Evolutionary conservation across 2,329 filamentous ascomycete genomes (phyloP).

Genomic region (Colletotrichum sp.): DNA sequence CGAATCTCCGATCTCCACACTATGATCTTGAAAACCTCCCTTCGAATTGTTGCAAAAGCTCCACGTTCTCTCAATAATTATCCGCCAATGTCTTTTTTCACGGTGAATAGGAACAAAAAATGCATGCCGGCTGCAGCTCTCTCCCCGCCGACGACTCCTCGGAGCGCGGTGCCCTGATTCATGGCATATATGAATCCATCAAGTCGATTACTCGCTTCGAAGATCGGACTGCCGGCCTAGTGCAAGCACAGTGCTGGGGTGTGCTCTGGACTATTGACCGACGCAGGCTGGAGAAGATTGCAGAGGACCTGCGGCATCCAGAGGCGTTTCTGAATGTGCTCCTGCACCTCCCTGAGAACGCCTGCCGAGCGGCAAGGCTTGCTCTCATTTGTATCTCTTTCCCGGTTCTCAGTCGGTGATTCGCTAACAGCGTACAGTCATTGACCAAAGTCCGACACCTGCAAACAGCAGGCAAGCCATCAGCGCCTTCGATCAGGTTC

Average conservation of each 20-base stretch:
- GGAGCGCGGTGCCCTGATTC: background rate
- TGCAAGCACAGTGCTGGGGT: background rate
- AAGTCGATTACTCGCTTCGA: background rate
- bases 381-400: background rate
- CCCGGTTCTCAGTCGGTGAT: background rate
- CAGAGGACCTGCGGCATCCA: background rate
- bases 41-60: too few relatives aligned
- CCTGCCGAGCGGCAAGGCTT: background rate
- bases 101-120: accelerated
- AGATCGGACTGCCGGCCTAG: accelerated
- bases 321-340: background rate
- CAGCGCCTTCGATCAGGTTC: background rate
- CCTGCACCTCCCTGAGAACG: background rate
- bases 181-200: background rate
- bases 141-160: background rate
- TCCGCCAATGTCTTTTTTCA: accelerated
- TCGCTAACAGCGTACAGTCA: background rate
- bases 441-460: background rate
- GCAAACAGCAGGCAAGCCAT: background rate
- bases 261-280: background rate
- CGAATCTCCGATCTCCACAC: too few relatives aligned
- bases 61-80: too few relatives aligned
- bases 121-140: background rate
- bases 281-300: accelerated
- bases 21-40: too few relatives aligned